Percentiles rank a stretch among this genome's conserved stretches.
Conservation (phyloP, 108 stramenopile species). For the Skeletonema potamos region DNA sequence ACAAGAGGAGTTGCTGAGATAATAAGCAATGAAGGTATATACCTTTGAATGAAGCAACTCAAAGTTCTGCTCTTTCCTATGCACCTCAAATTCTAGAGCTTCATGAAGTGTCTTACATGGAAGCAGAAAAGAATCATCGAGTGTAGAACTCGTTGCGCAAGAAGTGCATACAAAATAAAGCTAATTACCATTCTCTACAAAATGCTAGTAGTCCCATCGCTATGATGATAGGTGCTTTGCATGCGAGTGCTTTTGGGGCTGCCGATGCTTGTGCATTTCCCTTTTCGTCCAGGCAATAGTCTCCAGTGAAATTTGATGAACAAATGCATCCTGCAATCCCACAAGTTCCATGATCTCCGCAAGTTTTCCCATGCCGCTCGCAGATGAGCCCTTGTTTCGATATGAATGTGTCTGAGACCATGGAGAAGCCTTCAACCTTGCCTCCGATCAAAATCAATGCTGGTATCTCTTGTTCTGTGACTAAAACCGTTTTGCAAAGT, state of each 20-base stretch:
- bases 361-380: conserved; percentile 40
- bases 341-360: conserved; percentile 27
- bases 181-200: not conserved
- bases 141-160: not conserved
- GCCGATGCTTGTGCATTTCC: not conserved
- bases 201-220: not conserved
- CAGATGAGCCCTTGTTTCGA: conserved; percentile 42
- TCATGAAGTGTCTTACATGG: not conserved
- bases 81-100: not conserved
- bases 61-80: not conserved
- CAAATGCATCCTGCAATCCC: conserved; percentile 49
- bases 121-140: not conserved
- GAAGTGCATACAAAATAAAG: not conserved
- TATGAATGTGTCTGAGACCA: conserved; percentile 40
- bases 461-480: conserved; percentile 18
- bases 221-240: not conserved
- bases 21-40: not conserved
- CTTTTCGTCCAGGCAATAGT: conserved; percentile 21
- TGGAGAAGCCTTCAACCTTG: conserved; percentile 38
- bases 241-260: not conserved
- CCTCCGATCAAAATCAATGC: conserved; percentile 54
- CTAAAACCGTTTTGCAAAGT: conserved; percentile 14
- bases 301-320: conserved; percentile 33
- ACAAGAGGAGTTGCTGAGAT: not conserved
- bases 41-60: not conserved